A percentile compares a stretch with the other conserved stretches of the same genome.
These are phyloP conservation scores for Tetrastigma voinierianum DNA, from an alignment of 164 flowering plant species.

Conservation along the genomic window DNA sequence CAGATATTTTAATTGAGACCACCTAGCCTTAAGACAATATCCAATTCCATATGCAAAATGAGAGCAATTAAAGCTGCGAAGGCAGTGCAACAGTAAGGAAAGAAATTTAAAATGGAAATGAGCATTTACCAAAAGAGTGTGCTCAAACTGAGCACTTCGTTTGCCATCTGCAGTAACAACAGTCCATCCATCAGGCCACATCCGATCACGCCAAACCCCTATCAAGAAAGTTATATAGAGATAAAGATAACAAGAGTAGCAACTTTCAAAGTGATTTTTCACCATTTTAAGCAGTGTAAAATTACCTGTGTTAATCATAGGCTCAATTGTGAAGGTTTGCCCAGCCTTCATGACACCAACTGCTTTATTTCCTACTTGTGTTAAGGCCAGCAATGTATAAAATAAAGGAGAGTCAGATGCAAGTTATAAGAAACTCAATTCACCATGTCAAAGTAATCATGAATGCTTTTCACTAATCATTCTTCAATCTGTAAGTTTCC, in stretches of 20 bases:
- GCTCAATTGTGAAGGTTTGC: slow-evolving; percentile 96
- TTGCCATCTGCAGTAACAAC: slow-evolving; percentile 98
- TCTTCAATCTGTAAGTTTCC: too few species aligned
- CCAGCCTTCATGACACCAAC: slow-evolving; percentile 99
- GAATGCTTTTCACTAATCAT: too few species aligned
- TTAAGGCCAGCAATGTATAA: slow-evolving; percentile 33
- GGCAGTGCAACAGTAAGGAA: too few species aligned
- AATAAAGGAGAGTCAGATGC: background rate
- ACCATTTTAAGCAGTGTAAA: background rate
- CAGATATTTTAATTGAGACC: too few species aligned
- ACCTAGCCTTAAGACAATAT: too few species aligned
- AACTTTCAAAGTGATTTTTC: background rate
- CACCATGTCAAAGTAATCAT: too few species aligned
- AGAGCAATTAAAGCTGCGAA: too few species aligned
- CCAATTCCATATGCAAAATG: too few species aligned
- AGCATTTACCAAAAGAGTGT: slow-evolving; percentile 78
- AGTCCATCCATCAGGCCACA: slow-evolving; percentile 99
- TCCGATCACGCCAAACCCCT: slow-evolving; percentile 96
- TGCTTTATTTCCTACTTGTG: slow-evolving; percentile 77
- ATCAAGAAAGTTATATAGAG: slow-evolving; percentile 1
- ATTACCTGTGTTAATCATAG: slow-evolving; percentile 92
- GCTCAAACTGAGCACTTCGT: slow-evolving; percentile 98
- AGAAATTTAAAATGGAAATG: background rate
- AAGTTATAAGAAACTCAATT: background rate
- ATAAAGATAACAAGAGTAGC: background rate